These are phyloP conservation scores for Rhizoctonia solani DNA, from an alignment of 1,284 basidiomycete species.

Conservation along the genomic window DNA sequence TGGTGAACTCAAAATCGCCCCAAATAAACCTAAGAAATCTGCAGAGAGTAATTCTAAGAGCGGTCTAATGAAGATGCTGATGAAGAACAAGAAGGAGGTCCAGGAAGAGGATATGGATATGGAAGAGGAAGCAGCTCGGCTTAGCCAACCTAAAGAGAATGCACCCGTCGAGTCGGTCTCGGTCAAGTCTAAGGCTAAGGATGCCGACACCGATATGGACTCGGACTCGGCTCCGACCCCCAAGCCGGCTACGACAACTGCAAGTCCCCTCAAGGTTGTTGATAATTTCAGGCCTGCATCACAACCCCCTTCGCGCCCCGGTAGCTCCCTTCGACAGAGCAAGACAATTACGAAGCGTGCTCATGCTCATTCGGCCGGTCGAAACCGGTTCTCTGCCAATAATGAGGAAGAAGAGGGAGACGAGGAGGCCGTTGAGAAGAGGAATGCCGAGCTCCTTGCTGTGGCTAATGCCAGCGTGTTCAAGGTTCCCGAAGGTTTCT, in stretches of 20 bases:
- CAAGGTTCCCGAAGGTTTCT: constrained; percentile 64
- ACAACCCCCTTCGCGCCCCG: constrained; percentile 25
- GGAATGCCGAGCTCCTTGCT: constrained; percentile 45
- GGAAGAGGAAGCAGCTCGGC: constrained; percentile 39
- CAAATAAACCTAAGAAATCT: constrained; percentile 36
- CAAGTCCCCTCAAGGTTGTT: constrained; percentile 14
- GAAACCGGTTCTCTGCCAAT: constrained; percentile 27
- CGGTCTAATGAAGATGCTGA: constrained; percentile 72
- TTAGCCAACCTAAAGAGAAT: neutral
- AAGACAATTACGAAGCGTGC: constrained; percentile 29
- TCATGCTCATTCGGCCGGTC: constrained; percentile 22
- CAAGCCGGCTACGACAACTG: constrained; percentile 41
- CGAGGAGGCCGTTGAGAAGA: constrained; percentile 54
- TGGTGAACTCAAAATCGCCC: constrained; percentile 46
- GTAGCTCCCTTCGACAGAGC: constrained; percentile 26
- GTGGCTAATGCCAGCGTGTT: constrained; percentile 60
- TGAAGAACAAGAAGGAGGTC: constrained; percentile 53
- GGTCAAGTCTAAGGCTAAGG: constrained; percentile 44
- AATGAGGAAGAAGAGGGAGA: constrained; percentile 58
- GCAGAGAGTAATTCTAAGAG: constrained; percentile 44
- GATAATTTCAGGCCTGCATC: constrained; percentile 28
- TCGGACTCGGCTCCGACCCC: constrained; percentile 41
- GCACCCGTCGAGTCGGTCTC: neutral
- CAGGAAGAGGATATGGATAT: constrained; percentile 49
- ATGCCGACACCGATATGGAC: constrained; percentile 43